phyloP scores from a whole-genome alignment of 257 asterid species.

The Solanum megistacrolobum region DNA sequence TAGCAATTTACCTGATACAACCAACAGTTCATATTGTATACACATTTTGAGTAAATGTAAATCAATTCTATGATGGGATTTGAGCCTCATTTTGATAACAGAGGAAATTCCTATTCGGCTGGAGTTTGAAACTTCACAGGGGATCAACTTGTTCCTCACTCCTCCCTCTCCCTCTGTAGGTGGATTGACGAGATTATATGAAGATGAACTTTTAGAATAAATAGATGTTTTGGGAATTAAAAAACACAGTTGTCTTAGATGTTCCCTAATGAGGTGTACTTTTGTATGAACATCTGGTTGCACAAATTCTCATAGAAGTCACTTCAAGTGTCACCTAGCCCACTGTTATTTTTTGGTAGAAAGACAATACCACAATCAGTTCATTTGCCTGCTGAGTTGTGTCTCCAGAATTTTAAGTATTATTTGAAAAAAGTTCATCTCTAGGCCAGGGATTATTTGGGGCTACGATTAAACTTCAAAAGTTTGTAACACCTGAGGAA shows the following conservation, averaged over 20 bases:
- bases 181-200: not conserved
- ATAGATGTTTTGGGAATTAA: not conserved
- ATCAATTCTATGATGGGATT: not conserved
- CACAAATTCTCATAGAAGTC: not conserved
- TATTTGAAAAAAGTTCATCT: not conserved
- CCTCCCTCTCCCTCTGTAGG: not conserved
- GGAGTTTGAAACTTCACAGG: not conserved
- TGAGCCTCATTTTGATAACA: not conserved
- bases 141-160: not conserved
- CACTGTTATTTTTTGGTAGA: not conserved
- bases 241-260: not conserved
- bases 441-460: not conserved
- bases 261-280: not conserved
- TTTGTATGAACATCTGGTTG: not conserved
- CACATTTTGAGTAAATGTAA: not conserved
- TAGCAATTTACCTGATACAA: not conserved
- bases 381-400: not conserved
- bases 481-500: not conserved
- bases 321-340: not conserved
- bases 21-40: not conserved
- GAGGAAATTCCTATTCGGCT: not conserved
- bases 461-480: not conserved
- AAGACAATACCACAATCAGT: not conserved
- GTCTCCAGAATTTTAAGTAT: not conserved
- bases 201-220: not conserved